Evolutionary conservation across 1,139 yeast genomes (phyloP).

Genomic region (Candida sanyaensis): DNA sequence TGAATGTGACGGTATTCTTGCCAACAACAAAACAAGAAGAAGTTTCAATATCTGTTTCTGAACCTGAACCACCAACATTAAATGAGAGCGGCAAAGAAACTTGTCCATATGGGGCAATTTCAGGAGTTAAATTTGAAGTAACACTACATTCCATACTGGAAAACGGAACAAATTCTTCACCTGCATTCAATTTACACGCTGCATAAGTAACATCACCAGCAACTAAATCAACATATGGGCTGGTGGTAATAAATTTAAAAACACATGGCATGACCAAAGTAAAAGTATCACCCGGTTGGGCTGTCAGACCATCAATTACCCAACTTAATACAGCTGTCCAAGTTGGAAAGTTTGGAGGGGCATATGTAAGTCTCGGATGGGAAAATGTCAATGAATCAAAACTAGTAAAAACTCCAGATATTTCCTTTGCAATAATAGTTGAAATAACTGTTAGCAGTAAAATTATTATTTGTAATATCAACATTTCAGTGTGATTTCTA

Average conservation of each 20-base stretch:
- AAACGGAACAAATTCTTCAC: slow-evolving; percentile 23
- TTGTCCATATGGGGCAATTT: slow-evolving; percentile 9
- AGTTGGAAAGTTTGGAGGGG: slow-evolving; percentile 22
- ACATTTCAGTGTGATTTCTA: neutral
- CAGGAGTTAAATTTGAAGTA: slow-evolving; percentile 7
- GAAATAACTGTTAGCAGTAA: neutral
- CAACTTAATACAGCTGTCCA: slow-evolving; percentile 28
- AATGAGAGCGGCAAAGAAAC: slow-evolving; percentile 27
- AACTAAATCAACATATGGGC: slow-evolving; percentile 13
- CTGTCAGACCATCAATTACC: slow-evolving; percentile 21
- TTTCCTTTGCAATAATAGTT: neutral
- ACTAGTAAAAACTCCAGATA: slow-evolving; percentile 1
- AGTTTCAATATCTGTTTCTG: slow-evolving; percentile 18
- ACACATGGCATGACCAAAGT: slow-evolving; percentile 26
- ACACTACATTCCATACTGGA: slow-evolving; percentile 29
- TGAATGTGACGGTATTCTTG: slow-evolving; percentile 25
- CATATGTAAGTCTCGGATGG: slow-evolving; percentile 4
- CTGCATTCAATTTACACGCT: slow-evolving; percentile 23
- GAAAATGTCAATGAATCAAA: neutral
- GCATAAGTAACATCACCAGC: slow-evolving; percentile 31
- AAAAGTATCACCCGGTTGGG: slow-evolving; percentile 27
- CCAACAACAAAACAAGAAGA: slow-evolving; percentile 24
- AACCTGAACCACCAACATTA: slow-evolving; percentile 25
- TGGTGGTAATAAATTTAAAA: slow-evolving; percentile 21
- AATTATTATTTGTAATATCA: neutral